Conservation (phyloP, 2,329 filamentous ascomycete species). For the Tolypocladium ovalisporum region DNA sequence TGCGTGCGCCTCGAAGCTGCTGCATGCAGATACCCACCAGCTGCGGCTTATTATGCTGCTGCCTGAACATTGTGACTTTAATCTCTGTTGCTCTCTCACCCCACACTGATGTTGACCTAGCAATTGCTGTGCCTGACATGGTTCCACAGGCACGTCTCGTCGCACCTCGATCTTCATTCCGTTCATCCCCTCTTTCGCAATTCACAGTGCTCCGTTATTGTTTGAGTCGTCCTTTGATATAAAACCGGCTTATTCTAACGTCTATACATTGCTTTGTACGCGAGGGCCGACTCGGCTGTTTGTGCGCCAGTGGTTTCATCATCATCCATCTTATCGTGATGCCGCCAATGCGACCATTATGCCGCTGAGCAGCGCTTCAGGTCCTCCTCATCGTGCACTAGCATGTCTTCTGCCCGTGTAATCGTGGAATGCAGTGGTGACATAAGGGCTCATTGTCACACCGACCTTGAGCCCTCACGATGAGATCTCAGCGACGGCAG, state of each 20-base stretch:
- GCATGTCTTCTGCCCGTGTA: background rate
- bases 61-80: background rate
- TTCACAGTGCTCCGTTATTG: background rate
- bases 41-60: background rate
- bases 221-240: background rate
- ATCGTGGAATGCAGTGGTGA: background rate
- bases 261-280: background rate
- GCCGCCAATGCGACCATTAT: background rate
- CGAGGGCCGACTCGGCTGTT: background rate
- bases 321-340: background rate
- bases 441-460: background rate
- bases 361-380: background rate
- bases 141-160: background rate
- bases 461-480: background rate
- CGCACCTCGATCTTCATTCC: background rate
- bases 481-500: too few relatives aligned
- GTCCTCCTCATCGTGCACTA: background rate
- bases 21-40: background rate
- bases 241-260: background rate
- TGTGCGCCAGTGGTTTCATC: background rate
- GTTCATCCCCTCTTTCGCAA: background rate
- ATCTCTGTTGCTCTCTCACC: background rate
- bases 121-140: background rate
- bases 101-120: background rate
- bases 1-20: too few relatives aligned